Evolutionary conservation across 257 asterid species (phyloP).

Genomic region (Scutellaria minor): DNA sequence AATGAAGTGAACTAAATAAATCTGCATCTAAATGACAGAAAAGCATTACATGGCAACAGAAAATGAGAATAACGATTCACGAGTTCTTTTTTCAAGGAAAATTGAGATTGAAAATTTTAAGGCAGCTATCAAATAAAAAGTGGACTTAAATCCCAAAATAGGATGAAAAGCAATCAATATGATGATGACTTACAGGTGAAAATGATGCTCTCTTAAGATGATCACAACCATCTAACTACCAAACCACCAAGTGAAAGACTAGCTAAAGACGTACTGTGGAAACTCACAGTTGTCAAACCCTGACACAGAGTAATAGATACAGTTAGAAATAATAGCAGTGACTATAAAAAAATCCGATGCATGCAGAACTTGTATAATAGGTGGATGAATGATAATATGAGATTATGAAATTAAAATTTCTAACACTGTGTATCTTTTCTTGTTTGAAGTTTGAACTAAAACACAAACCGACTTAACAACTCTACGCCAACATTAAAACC

Average conservation of each 20-base stretch:
- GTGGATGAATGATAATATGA: slow-evolving; percentile 10
- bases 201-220: slow-evolving; percentile 93
- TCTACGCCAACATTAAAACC: no score
- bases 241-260: slow-evolving; percentile 95
- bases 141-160: slow-evolving; percentile 17
- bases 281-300: slow-evolving; percentile 85
- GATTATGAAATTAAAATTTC: neutral
- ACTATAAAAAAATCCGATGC: neutral
- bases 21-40: neutral
- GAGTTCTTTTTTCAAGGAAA: neutral
- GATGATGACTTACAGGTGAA: slow-evolving; percentile 66
- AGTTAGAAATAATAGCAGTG: slow-evolving; percentile 29
- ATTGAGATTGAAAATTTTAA: slow-evolving; percentile 1
- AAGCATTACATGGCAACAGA: slow-evolving; percentile 7
- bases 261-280: slow-evolving; percentile 73
- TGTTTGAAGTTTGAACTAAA: neutral
- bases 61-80: neutral
- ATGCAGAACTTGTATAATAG: neutral
- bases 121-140: neutral
- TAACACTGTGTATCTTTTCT: neutral
- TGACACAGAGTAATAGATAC: slow-evolving; percentile 42
- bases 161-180: slow-evolving; percentile 1
- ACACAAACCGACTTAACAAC: neutral
- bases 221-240: slow-evolving; percentile 91
- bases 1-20: neutral